Evolutionary conservation across 2,329 filamentous ascomycete species (phyloP), one percentile per base, ranked within the genome.

Genomic region (Penicillium concentricum): DNA sequence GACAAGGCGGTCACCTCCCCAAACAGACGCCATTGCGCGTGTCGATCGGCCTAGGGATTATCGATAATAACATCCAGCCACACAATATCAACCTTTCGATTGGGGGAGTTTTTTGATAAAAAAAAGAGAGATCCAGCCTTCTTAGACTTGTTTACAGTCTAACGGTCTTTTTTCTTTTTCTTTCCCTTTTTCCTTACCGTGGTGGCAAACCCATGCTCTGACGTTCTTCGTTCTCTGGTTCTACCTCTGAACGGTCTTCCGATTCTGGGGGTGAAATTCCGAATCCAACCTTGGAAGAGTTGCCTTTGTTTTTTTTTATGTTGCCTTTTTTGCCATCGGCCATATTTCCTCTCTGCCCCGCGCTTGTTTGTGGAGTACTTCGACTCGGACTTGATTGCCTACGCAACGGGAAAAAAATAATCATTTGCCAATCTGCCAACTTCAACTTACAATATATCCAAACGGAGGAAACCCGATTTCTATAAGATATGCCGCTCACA

Each of bases 401-500:
- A 49, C 54, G 50, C 47, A 52, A 54, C 46, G 35, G 28, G 37
- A 51, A 51, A 26, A 48, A 54, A 54, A 54, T 57, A 54, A 38
- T 52, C 43, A 35, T 48, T 45, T 56, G 20, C n/a, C 51, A 42
- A 35, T 46, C 43, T 28, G 41, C 20, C 38, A 16, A 20, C 20
- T 51, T 42, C 42, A 46, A 34, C 24, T 55, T 26, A 39, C n/a
- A 64, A 35, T n/a, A n/a, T 24, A 37, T 38, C 37, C 37, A 37
- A 35, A 35, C 10, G 51, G 58, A 52, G 35, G 15, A 51, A 54
- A 24, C 30, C 24, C 37, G 26, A 44, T 43, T 18, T 28, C 20
- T 7, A 30, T 9, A 46, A 37, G 68, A 59, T 50, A 78, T 78
- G 76, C 74, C 76, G 47, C 67, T 76, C 26, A 74, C 76, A 42